Evolutionary conservation across 257 asterid species (phyloP).

Genomic region (Ligustrum vulgare): DNA sequence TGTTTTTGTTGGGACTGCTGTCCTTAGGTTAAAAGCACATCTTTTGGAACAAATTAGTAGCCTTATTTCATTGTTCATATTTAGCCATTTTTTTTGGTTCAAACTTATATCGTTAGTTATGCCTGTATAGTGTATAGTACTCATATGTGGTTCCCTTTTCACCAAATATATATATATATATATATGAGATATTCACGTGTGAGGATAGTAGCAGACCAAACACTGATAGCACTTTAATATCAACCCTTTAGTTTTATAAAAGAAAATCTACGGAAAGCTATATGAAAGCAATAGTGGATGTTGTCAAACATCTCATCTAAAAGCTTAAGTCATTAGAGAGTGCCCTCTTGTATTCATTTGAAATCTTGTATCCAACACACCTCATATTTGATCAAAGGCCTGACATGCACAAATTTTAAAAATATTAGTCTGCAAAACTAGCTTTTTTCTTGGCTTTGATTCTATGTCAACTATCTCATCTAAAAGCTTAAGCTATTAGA

Average conservation of each 20-base stretch:
- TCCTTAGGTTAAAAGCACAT: neutral
- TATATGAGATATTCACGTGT: neutral
- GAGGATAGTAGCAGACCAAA: neutral
- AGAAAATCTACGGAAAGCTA: neutral
- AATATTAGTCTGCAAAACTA: too few relatives aligned
- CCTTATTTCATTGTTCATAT: neutral
- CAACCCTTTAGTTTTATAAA: neutral
- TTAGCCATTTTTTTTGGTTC: neutral
- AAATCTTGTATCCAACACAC: too few relatives aligned
- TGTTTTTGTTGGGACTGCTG: neutral
- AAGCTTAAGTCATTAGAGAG: neutral
- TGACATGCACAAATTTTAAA: too few relatives aligned
- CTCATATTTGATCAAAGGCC: too few relatives aligned
- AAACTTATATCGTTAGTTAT: neutral
- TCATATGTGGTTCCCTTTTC: neutral
- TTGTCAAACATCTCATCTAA: too few relatives aligned
- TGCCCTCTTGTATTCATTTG: too few relatives aligned
- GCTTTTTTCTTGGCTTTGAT: too few relatives aligned
- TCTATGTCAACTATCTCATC: neutral
- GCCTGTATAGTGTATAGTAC: neutral
- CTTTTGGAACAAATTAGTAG: neutral
- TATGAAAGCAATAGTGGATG: neutral
- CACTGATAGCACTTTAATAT: neutral
- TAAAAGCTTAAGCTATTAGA: neutral
- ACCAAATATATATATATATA: too few relatives aligned